A percentile compares a stretch with the other conserved stretches of the same genome.
These are phyloP conservation scores for Hordeum marinum DNA, from an alignment of 176 grass and related monocot species.

Conservation along the genomic window DNA sequence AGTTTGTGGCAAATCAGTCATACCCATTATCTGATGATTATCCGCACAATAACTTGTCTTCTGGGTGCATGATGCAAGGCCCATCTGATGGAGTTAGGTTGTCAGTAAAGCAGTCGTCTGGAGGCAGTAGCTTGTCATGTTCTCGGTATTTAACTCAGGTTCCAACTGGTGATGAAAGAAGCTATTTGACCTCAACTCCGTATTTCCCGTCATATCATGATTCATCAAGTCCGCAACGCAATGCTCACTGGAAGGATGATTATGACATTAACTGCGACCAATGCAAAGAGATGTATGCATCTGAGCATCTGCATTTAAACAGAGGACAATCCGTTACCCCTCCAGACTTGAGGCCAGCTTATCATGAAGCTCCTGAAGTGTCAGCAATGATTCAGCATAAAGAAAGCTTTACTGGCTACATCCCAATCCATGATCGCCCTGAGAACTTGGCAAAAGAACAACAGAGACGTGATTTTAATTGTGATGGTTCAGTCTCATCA, in stretches of 20 bases:
- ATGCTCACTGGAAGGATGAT: constrained; percentile 7
- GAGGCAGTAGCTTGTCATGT: neutral
- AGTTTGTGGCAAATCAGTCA: constrained; percentile 14
- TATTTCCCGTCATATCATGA: neutral
- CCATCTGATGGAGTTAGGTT: constrained; percentile 11
- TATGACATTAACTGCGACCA: constrained; percentile 26
- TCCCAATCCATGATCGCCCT: neutral
- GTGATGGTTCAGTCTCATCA: constrained; percentile 9
- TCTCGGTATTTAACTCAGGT: constrained; percentile 23
- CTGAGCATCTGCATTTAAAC: neutral
- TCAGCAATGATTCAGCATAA: constrained; percentile 11
- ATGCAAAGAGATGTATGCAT: constrained; percentile 6
- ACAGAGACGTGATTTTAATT: neutral
- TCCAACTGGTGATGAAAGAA: constrained; percentile 4
- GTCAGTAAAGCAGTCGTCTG: constrained; percentile 2
- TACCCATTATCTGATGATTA: constrained; percentile 5
- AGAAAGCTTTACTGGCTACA: constrained; percentile 21
- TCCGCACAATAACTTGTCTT: constrained; percentile 18
- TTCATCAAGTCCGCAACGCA: constrained; percentile 7
- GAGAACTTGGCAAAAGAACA: neutral
- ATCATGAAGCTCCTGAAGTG: neutral
- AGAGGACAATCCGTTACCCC: neutral
- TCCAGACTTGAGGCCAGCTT: neutral
- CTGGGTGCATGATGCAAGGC: neutral
- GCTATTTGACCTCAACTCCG: neutral